phyloP scores from a whole-genome alignment of 2,329 filamentous ascomycete species.

The Raffaelea deltoideospora region DNA sequence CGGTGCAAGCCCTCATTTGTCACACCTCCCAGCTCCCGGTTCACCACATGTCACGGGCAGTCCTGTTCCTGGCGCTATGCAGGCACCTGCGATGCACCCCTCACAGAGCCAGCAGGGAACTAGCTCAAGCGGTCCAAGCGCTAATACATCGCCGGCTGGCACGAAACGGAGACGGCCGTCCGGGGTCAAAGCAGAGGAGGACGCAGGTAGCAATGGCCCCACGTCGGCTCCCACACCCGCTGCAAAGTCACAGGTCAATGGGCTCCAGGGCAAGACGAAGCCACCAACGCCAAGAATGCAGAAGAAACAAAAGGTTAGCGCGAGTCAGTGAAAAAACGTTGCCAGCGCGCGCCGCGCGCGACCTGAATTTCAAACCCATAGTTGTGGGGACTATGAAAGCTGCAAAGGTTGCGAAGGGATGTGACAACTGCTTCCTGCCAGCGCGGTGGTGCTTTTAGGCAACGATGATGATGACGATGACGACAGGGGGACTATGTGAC shows the following conservation, averaged over 20 bases:
- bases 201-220: conserved; percentile 21
- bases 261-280: conserved; percentile 32
- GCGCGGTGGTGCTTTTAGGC: too few relatives aligned
- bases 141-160: conserved; percentile 48
- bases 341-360: too few relatives aligned
- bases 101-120: conserved; percentile 56
- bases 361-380: too few relatives aligned
- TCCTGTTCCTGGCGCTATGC: conserved; percentile 46
- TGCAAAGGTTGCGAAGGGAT: too few relatives aligned
- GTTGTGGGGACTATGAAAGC: too few relatives aligned
- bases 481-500: too few relatives aligned
- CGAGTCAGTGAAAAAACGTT: too few relatives aligned
- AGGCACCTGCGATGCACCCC: conserved; percentile 50
- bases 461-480: too few relatives aligned
- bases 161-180: conserved; percentile 44
- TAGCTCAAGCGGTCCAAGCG: conserved; percentile 49
- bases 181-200: conserved; percentile 42
- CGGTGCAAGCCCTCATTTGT: conserved; percentile 42
- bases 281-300: conserved; percentile 41
- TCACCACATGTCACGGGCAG: conserved; percentile 43
- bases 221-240: conserved; percentile 32
- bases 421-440: too few relatives aligned
- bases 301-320: conserved; percentile 36
- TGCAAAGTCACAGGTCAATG: conserved; percentile 33
- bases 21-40: conserved; percentile 45